phyloP scores from a whole-genome alignment of 352 stramenopile genomes.

The Pythium dissotocum region DNA sequence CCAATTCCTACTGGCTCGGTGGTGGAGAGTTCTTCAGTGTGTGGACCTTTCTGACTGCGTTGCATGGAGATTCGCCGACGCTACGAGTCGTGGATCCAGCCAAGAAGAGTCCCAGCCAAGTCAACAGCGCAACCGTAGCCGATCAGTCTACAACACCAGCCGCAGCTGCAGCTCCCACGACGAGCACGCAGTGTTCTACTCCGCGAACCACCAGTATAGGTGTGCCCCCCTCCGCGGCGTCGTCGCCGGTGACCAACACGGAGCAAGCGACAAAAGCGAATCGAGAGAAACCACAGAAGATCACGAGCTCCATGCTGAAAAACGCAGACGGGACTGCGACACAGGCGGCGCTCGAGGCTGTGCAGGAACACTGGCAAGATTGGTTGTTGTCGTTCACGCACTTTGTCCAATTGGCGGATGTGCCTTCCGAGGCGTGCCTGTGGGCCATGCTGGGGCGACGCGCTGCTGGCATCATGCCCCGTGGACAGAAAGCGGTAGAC shows the following conservation, averaged over 20 bases:
- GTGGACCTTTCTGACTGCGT: conserved; percentile 7
- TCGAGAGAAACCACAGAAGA: too few relatives aligned
- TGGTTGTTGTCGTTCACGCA: conserved; percentile 30
- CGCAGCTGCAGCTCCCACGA: too few relatives aligned
- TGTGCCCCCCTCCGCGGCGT: too few relatives aligned
- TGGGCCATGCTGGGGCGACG: conserved; percentile 32
- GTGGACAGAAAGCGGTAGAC: conserved; percentile 5
- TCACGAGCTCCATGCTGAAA: too few relatives aligned
- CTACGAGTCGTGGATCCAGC: not conserved
- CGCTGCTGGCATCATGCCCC: conserved; percentile 26
- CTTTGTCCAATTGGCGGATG: conserved; percentile 25
- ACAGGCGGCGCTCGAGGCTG: not conserved
- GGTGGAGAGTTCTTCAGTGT: conserved; percentile 15
- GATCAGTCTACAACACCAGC: too few relatives aligned
- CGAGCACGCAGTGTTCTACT: too few relatives aligned
- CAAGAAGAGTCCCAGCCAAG: not conserved
- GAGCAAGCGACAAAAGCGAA: not conserved
- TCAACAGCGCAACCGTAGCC: too few relatives aligned
- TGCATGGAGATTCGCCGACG: not conserved
- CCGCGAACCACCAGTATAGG: too few relatives aligned
- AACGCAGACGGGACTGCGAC: too few relatives aligned
- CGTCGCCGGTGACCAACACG: too few relatives aligned
- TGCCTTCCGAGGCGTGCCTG: conserved; percentile 26
- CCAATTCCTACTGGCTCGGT: too few relatives aligned
- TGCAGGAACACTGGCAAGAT: not conserved